phyloP scores from a whole-genome alignment of 345 rosid genomes.

The Moricandia moricandioides region DNA sequence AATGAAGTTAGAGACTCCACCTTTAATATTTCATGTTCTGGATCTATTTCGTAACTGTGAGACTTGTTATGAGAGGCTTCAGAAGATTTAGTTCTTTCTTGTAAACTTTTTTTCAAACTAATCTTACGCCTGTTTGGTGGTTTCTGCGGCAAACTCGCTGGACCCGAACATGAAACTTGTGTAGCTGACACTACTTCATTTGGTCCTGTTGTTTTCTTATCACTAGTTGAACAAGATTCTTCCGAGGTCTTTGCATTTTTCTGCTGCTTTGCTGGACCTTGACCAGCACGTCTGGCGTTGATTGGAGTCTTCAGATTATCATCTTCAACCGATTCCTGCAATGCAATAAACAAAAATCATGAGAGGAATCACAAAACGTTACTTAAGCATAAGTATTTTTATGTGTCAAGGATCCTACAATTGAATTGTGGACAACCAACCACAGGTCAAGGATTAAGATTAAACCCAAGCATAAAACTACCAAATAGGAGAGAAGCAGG shows the following conservation, averaged over 20 bases:
- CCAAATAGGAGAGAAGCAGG: neutral
- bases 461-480: slow-evolving; percentile 4
- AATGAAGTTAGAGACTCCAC: slow-evolving; percentile 40
- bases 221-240: slow-evolving; percentile 39
- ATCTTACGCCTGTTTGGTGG: slow-evolving; percentile 67
- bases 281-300: slow-evolving; percentile 42
- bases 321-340: slow-evolving; percentile 49
- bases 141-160: slow-evolving; percentile 41
- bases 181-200: slow-evolving; percentile 38
- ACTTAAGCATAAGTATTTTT: slow-evolving; percentile 10
- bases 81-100: slow-evolving; percentile 41
- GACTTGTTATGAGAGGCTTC: slow-evolving; percentile 42
- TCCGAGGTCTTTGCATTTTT: slow-evolving; percentile 43
- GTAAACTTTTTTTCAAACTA: slow-evolving; percentile 45
- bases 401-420: slow-evolving; percentile 14
- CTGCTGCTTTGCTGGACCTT: slow-evolving; percentile 47
- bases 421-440: neutral
- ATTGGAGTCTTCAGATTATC: slow-evolving; percentile 27
- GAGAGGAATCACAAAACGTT: neutral
- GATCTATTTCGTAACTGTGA: slow-evolving; percentile 21
- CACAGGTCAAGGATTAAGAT: slow-evolving; percentile 8
- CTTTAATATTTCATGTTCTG: slow-evolving; percentile 48
- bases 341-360: slow-evolving; percentile 7
- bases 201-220: slow-evolving; percentile 40
- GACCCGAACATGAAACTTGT: slow-evolving; percentile 45